Conservation (phyloP, 2,329 filamentous ascomycete species). For the Cadophora luteo-olivacea region DNA sequence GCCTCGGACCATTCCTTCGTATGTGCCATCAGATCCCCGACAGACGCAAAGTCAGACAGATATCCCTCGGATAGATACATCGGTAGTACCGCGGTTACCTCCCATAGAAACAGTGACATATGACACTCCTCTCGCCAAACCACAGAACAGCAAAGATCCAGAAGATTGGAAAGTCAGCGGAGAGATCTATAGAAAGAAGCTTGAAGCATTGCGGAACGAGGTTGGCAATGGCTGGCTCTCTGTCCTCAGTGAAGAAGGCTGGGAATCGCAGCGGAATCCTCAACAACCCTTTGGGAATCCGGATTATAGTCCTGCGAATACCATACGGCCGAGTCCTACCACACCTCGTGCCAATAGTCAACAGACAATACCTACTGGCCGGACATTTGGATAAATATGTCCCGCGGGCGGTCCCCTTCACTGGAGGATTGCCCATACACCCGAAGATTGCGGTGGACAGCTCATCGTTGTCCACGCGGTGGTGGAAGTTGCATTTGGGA, state of each 20-base stretch:
- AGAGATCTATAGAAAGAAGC: slow-evolving; percentile 84
- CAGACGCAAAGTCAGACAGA: slow-evolving; percentile 38
- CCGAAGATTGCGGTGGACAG: slow-evolving; percentile 12
- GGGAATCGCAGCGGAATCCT: slow-evolving; percentile 51
- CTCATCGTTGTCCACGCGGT: background rate
- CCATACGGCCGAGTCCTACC: slow-evolving; percentile 40
- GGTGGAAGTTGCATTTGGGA: slow-evolving; percentile 28
- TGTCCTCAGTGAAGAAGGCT: slow-evolving; percentile 79
- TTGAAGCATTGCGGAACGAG: slow-evolving; percentile 84
- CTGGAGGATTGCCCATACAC: slow-evolving; percentile 20
- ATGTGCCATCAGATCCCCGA: slow-evolving; percentile 41
- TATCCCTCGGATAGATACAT: slow-evolving; percentile 40
- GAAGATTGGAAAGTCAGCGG: slow-evolving; percentile 72
- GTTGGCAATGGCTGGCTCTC: slow-evolving; percentile 89
- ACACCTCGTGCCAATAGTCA: slow-evolving; percentile 43
- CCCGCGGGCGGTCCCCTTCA: slow-evolving; percentile 26
- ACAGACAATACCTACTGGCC: slow-evolving; percentile 44
- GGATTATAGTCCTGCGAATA: slow-evolving; percentile 41
- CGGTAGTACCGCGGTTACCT: slow-evolving; percentile 39
- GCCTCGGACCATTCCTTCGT: slow-evolving; percentile 40
- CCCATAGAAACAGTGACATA: slow-evolving; percentile 40
- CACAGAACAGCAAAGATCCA: slow-evolving; percentile 39
- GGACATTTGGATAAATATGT: slow-evolving; percentile 43
- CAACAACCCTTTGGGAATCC: slow-evolving; percentile 37
- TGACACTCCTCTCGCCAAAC: slow-evolving; percentile 35